phyloP scores from a whole-genome alignment of 23 red algal genomes.

The Pyropia haitanensis region DNA sequence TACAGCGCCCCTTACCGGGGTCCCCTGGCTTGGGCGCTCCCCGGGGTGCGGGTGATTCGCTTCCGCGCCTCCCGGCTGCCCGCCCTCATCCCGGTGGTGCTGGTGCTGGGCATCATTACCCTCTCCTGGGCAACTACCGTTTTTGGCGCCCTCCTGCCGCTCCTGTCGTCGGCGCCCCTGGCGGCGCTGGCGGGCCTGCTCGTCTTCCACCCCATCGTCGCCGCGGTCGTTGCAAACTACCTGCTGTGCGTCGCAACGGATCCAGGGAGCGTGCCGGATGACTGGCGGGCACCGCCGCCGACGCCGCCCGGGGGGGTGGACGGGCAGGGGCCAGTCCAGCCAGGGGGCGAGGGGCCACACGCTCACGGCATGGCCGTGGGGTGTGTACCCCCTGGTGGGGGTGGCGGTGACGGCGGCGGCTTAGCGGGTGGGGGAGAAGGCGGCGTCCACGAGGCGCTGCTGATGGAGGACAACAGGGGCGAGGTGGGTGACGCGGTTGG shows the following conservation, averaged over 20 bases:
- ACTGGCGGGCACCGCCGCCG: conserved; percentile 40
- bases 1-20: too few relatives aligned
- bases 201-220: conserved; percentile 54
- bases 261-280: conserved; percentile 53
- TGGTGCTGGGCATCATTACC: conserved; percentile 30
- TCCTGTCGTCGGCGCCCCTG: conserved; percentile 18
- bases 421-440: too few relatives aligned
- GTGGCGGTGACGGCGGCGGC: too few relatives aligned
- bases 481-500: too few relatives aligned
- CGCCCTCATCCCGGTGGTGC: conserved; percentile 45
- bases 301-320: conserved; percentile 8
- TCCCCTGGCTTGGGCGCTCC: too few relatives aligned
- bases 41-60: too few relatives aligned
- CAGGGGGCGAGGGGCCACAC: not conserved
- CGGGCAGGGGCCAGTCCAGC: not conserved
- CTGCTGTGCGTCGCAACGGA: conserved; percentile 48
- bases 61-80: conserved; percentile 16
- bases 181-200: conserved; percentile 18
- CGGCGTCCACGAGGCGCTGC: too few relatives aligned
- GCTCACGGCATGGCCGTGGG: too few relatives aligned
- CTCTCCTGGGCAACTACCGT: conserved; percentile 39
- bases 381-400: too few relatives aligned
- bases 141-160: conserved; percentile 49
- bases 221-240: conserved; percentile 48
- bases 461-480: too few relatives aligned